Evolutionary conservation across 2,329 filamentous ascomycete species (phyloP).

Genomic region (Gnomoniopsis smithogilvyi): DNA sequence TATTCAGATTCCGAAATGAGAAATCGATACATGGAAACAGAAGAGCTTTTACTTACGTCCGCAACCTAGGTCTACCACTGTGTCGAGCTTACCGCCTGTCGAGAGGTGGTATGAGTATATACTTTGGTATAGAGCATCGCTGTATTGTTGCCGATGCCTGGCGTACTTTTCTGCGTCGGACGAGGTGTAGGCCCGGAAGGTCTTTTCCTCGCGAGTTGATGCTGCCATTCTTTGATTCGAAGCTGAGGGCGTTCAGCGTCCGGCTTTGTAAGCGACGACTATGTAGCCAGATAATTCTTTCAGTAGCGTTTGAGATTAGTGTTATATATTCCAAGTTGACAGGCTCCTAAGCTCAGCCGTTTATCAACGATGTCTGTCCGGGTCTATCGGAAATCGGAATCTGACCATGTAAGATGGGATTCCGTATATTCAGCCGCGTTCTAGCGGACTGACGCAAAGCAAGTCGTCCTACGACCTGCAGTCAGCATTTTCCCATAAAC

Average conservation of each 20-base stretch:
- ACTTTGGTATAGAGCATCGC: constrained; percentile 40
- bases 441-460: no score
- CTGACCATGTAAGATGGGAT: no score
- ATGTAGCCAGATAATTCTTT: no score
- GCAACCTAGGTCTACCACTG: constrained; percentile 53
- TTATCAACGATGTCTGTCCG: no score
- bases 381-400: no score
- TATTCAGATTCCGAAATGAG: neutral
- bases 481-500: no score
- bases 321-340: no score
- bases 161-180: constrained; percentile 44
- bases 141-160: constrained; percentile 38
- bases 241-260: neutral
- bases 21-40: no score
- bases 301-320: no score
- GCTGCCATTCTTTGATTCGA: neutral
- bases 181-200: constrained; percentile 42
- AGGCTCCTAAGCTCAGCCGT: no score
- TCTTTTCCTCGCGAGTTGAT: constrained; percentile 30
- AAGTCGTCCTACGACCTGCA: no score
- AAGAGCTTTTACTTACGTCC: constrained; percentile 32
- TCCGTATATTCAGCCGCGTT: no score
- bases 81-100: constrained; percentile 39
- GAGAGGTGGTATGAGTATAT: constrained; percentile 44
- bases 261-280: neutral